These are phyloP conservation scores for Claviceps cyperi DNA, from an alignment of 2,329 filamentous ascomycete genomes.

Conservation along the genomic window DNA sequence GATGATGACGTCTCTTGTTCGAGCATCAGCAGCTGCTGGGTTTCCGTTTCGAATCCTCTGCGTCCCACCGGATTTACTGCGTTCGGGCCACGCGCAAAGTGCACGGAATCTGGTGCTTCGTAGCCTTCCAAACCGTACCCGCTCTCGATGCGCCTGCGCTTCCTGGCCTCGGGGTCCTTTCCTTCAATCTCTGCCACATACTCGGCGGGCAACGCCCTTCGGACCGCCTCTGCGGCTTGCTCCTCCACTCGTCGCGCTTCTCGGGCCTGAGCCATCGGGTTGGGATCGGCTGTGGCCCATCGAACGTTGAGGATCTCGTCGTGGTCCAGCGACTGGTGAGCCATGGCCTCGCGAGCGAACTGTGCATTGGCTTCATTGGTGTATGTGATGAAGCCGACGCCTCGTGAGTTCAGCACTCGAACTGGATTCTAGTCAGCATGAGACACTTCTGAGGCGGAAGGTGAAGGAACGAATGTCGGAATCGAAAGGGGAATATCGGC, in stretches of 20 bases:
- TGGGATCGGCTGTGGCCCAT: conserved; percentile 94
- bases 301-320: conserved; percentile 87
- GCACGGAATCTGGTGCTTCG: conserved; percentile 85
- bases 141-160: conserved; percentile 79
- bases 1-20: conserved; percentile 33
- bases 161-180: conserved; percentile 70
- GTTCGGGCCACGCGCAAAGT: conserved; percentile 69
- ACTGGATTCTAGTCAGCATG: conserved; percentile 19
- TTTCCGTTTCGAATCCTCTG: conserved; percentile 47
- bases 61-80: conserved; percentile 46
- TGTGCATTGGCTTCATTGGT: conserved; percentile 78
- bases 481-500: not conserved
- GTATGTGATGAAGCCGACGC: conserved; percentile 93
- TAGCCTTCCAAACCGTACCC: conserved; percentile 82
- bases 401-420: conserved; percentile 73
- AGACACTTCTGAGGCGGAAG: not conserved
- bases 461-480: not conserved
- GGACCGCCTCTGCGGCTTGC: conserved; percentile 87
- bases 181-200: conserved; percentile 93
- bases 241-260: conserved; percentile 84
- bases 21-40: conserved; percentile 44
- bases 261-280: conserved; percentile 84
- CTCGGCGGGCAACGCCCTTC: conserved; percentile 72
- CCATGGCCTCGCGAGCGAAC: conserved; percentile 92
- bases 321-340: conserved; percentile 82